Percentiles rank a stretch among this genome's conserved stretches.
phyloP scores from a whole-genome alignment of 176 grass and related monocot species.

The Triticum dicoccoides region DNA sequence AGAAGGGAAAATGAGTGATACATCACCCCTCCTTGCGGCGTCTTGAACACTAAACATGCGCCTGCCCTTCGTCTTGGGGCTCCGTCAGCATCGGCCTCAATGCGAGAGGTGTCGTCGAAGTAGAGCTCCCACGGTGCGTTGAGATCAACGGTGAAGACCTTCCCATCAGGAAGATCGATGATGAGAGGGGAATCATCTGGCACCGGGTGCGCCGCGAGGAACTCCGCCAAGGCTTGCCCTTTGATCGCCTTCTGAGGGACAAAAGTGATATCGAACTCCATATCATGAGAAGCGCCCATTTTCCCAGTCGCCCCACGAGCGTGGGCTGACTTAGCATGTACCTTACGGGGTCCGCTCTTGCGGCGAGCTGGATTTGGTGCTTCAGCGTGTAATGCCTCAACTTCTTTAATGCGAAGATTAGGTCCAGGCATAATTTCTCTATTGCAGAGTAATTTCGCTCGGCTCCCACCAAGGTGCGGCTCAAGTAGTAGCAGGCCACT shows the following conservation, averaged over 20 bases:
- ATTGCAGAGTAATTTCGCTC: neutral
- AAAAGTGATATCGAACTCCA: too few relatives aligned
- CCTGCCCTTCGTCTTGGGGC: too few relatives aligned
- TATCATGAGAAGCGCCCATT: too few relatives aligned
- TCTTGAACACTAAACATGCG: too few relatives aligned
- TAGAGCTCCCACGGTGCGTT: neutral
- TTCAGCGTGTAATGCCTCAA: neutral
- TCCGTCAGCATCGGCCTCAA: fast-evolving
- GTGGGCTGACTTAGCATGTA: neutral
- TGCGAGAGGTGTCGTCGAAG: neutral
- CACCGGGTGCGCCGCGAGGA: too few relatives aligned
- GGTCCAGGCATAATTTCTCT: neutral
- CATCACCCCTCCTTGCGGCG: too few relatives aligned
- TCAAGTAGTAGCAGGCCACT: too few relatives aligned
- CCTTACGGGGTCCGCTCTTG: neutral
- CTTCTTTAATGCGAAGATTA: too few relatives aligned
- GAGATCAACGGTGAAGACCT: neutral
- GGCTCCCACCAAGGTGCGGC: too few relatives aligned
- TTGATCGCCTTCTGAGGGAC: too few relatives aligned
- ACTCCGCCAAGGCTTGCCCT: too few relatives aligned
- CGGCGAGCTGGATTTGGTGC: neutral
- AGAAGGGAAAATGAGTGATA: too few relatives aligned
- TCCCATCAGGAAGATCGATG: neutral
- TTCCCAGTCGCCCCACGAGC: neutral
- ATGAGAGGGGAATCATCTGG: neutral